Conservation (phyloP, 768 basidiomycete species). For the Zangia roseola region DNA sequence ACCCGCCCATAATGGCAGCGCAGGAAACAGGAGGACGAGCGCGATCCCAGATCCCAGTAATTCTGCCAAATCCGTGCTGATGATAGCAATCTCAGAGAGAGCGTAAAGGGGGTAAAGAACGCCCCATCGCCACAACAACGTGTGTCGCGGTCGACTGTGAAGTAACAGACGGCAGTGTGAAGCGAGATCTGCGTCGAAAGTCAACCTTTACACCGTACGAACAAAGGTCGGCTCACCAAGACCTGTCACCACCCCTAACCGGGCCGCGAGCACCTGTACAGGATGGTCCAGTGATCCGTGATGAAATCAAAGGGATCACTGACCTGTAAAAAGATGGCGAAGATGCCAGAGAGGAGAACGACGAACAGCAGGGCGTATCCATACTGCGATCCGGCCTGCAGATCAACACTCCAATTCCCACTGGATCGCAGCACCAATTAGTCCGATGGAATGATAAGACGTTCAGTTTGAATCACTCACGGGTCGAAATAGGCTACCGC, state of each 20-base stretch:
- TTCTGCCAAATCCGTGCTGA: conserved; percentile 80
- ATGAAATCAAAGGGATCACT: not conserved
- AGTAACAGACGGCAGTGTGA: conserved; percentile 64
- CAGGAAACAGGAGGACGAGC: conserved; percentile 70
- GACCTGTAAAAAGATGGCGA: conserved; percentile 84
- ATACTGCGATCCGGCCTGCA: conserved; percentile 81
- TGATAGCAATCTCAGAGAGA: conserved; percentile 68
- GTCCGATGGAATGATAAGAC: not conserved
- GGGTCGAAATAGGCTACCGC: conserved; percentile 90
- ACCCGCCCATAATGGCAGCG: conserved; percentile 65
- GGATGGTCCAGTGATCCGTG: not conserved
- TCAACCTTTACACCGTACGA: conserved; percentile 8
- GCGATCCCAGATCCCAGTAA: conserved; percentile 82
- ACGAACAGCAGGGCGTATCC: conserved; percentile 88
- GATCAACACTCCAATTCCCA: conserved; percentile 89
- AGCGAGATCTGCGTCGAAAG: conserved; percentile 48
- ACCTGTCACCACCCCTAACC: conserved; percentile 81
- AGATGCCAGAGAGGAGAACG: conserved; percentile 77
- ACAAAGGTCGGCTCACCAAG: conserved; percentile 48
- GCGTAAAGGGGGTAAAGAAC: conserved; percentile 64
- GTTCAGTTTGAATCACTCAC: conserved; percentile 40
- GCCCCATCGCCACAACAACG: conserved; percentile 53
- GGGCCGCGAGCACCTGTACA: conserved; percentile 66
- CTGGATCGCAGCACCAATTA: conserved; percentile 31
- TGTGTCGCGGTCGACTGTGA: conserved; percentile 61